These are phyloP conservation scores for Oryza rufipogon DNA, from an alignment of 176 grass and related monocot genomes.

Conservation along the genomic window DNA sequence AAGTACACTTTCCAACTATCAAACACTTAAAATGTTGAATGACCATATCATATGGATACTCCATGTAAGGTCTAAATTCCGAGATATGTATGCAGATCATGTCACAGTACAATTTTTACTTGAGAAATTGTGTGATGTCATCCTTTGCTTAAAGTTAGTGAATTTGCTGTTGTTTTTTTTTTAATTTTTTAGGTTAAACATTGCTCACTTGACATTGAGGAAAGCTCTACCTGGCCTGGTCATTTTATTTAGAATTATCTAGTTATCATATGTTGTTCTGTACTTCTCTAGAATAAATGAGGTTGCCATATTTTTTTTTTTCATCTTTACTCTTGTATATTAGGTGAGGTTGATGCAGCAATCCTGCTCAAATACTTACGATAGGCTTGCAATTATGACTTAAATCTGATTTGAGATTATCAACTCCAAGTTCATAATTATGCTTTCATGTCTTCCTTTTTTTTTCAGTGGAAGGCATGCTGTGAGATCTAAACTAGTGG, in stretches of 20 bases:
- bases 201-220: neutral
- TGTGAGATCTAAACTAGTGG: slow-evolving; percentile 78
- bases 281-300: neutral
- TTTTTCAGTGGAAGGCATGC: slow-evolving; percentile 92
- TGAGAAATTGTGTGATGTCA: too few relatives aligned
- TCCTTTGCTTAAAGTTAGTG: neutral
- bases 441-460: slow-evolving; percentile 21
- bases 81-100: neutral
- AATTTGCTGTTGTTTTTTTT: neutral
- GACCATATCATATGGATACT: neutral
- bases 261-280: neutral
- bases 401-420: slow-evolving; percentile 23
- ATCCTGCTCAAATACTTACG: slow-evolving; percentile 16
- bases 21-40: slow-evolving; percentile 24
- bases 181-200: slow-evolving; percentile 19
- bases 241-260: neutral
- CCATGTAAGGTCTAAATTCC: neutral
- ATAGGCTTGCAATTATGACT: neutral
- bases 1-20: neutral
- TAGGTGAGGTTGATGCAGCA: slow-evolving; percentile 3
- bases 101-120: neutral
- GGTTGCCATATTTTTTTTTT: neutral
- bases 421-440: neutral
- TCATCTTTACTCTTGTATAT: slow-evolving; percentile 19
- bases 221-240: neutral